Percentiles rank a stretch among this genome's conserved stretches.
phyloP scores from a whole-genome alignment of 805 yeast genomes.

The Helenozyma rhizophorensis region DNA sequence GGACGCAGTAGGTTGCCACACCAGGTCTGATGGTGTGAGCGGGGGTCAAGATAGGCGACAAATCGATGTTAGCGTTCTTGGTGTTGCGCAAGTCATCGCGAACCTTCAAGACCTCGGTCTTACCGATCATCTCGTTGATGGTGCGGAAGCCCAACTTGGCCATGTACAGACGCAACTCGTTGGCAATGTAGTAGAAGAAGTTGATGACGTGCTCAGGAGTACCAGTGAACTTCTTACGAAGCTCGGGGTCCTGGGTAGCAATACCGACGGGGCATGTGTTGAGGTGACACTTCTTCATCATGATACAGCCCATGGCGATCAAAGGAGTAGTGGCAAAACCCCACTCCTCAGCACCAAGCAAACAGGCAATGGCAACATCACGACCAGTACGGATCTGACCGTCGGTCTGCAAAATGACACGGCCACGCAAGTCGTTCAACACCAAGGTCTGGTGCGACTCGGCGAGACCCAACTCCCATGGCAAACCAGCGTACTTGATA shows the following conservation, averaged over 20 bases:
- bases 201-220: conserved; percentile 98
- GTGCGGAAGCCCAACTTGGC: conserved; percentile 94
- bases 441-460: conserved; percentile 98
- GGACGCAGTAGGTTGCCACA: conserved; percentile 86
- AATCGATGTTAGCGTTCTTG: conserved; percentile 86
- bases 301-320: conserved; percentile 95
- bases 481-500: conserved; percentile 94
- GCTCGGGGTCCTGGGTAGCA: conserved; percentile 96
- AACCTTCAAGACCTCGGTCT: conserved; percentile 83
- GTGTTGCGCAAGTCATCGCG: conserved; percentile 82
- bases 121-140: conserved; percentile 97
- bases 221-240: conserved; percentile 88
- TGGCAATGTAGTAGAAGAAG: conserved; percentile 91
- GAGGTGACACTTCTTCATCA: conserved; percentile 90
- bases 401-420: conserved; percentile 95
- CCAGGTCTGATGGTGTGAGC: conserved; percentile 96
- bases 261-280: conserved; percentile 97
- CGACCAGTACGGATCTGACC: conserved; percentile 97
- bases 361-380: conserved; percentile 93
- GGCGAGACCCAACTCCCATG: conserved; percentile 98
- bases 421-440: conserved; percentile 90
- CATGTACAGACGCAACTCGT: conserved; percentile 89
- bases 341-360: conserved; percentile 97
- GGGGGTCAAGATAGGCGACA: conserved; percentile 92
- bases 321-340: conserved; percentile 97